Percentiles rank a stretch among this genome's conserved stretches.
Conservation (phyloP, 352 stramenopile species). For the Pythium rishiriense region DNA sequence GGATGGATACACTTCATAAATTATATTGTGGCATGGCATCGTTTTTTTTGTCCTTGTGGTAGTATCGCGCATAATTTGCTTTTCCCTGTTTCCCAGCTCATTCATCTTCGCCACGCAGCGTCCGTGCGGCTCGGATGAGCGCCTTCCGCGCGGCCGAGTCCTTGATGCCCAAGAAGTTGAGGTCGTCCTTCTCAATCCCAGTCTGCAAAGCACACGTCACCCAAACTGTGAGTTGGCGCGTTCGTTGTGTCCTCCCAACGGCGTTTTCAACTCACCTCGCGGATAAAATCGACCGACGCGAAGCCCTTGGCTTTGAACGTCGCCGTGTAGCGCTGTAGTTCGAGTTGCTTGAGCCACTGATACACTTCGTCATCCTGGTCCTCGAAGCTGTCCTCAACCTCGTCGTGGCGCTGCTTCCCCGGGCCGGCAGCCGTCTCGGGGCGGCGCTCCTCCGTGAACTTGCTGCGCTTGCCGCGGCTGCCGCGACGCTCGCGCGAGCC, state of each 20-base stretch:
- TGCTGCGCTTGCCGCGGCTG: conserved; percentile 25
- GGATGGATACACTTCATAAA: conserved; percentile 25
- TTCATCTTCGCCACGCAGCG: conserved; percentile 27
- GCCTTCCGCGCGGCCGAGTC: conserved; percentile 56
- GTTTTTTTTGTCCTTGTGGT: not conserved
- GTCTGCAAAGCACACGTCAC: conserved; percentile 40
- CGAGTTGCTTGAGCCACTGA: conserved; percentile 67
- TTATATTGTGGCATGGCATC: conserved; percentile 24
- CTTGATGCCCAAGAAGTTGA: conserved; percentile 86
- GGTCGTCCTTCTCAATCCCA: conserved; percentile 81
- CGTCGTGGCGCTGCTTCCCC: conserved; percentile 26
- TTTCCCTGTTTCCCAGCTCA: not conserved
- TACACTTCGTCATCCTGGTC: conserved; percentile 72
- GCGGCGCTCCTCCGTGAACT: conserved; percentile 18
- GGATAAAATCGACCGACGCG: conserved; percentile 77
- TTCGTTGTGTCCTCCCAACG: not conserved
- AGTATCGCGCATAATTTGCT: too few relatives aligned
- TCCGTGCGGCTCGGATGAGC: conserved; percentile 60
- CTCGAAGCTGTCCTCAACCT: conserved; percentile 39
- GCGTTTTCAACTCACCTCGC: conserved; percentile 48
- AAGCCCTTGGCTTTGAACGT: conserved; percentile 83
- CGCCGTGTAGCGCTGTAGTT: conserved; percentile 53
- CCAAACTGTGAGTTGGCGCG: conserved; percentile 10
- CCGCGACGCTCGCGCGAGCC: conserved; percentile 13
- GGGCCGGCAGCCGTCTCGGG: conserved; percentile 8